These are phyloP conservation scores for Chlamydomonas sp. DNA, from an alignment of 139 green algal species.

Conservation along the genomic window DNA sequence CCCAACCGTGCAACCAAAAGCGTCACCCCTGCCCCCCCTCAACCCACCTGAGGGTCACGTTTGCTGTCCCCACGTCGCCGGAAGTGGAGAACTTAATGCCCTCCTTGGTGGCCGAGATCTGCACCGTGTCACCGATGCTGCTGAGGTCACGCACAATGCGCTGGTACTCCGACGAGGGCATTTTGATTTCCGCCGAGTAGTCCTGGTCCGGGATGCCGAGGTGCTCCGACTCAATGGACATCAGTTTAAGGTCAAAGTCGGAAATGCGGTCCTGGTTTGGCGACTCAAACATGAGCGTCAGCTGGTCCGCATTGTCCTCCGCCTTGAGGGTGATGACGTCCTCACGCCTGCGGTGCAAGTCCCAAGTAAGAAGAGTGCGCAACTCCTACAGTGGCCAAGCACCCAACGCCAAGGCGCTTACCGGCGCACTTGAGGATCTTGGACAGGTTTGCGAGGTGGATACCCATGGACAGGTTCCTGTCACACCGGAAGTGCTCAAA, in stretches of 20 bases:
- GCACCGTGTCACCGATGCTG: conserved; percentile 93
- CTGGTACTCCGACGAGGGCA: conserved; percentile 89
- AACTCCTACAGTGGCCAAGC: not conserved
- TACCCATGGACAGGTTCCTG: conserved; percentile 88
- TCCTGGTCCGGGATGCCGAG: conserved; percentile 96
- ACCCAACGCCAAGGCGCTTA: not conserved
- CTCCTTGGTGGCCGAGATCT: conserved; percentile 96
- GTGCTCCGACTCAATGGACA: conserved; percentile 99
- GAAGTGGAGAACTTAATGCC: conserved; percentile 96
- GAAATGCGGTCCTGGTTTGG: conserved; percentile 57
- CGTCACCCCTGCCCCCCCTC: not conserved
- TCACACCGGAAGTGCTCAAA: conserved; percentile 99
- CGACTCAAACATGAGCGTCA: conserved; percentile 98
- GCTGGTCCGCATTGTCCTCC: conserved; percentile 91
- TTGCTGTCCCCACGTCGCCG: conserved; percentile 96
- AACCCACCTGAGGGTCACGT: conserved; percentile 83
- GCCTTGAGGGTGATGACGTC: conserved; percentile 98
- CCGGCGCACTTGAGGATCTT: conserved; percentile 98
- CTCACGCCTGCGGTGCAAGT: conserved; percentile 67
- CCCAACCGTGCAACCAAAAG: not conserved
- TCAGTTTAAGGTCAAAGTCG: conserved; percentile 99
- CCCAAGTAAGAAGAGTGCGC: not conserved
- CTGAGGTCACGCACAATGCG: conserved; percentile 81
- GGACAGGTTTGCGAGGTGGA: conserved; percentile 93
- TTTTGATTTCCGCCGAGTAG: conserved; percentile 80